phyloP scores from a whole-genome alignment of 1,284 basidiomycete genomes.

The Microbotryum intermedium region DNA sequence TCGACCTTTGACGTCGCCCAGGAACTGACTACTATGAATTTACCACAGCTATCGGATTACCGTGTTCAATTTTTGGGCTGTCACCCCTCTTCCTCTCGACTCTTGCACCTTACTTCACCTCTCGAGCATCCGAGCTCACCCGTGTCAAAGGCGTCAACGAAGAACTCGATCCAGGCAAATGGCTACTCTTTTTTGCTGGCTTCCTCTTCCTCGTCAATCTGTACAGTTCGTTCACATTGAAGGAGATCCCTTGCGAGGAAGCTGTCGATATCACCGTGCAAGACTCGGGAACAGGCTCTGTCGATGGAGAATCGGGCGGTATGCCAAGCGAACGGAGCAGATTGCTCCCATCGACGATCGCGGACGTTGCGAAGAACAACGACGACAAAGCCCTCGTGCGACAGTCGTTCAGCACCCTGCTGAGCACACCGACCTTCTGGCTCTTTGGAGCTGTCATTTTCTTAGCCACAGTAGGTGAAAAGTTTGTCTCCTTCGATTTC shows the following conservation, averaged over 20 bases:
- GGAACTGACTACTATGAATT: no score
- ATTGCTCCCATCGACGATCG: no score
- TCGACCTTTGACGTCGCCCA: no score
- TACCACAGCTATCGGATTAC: conserved; percentile 25
- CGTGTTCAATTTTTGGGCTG: conserved; percentile 32
- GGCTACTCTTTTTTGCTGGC: conserved; percentile 29
- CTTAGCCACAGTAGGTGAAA: conserved; percentile 16
- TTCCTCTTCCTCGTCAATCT: conserved; percentile 24
- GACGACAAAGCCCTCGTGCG: neutral
- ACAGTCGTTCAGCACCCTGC: neutral
- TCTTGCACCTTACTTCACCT: conserved; percentile 29
- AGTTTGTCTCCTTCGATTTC: neutral
- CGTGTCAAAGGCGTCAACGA: conserved; percentile 1
- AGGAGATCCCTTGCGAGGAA: conserved; percentile 20
- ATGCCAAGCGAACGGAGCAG: no score
- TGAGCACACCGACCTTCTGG: conserved; percentile 26
- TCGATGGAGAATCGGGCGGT: neutral
- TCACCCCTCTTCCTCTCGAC: conserved; percentile 31
- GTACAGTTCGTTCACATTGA: conserved; percentile 20
- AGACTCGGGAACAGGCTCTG: neutral
- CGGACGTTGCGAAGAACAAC: no score
- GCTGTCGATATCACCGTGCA: neutral
- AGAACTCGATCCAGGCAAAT: conserved; percentile 26
- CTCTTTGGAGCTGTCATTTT: conserved; percentile 28
- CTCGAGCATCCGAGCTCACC: neutral